A percentile compares a stretch with the other conserved stretches of the same genome.
These are phyloP conservation scores for Firmiana major DNA, from an alignment of 345 rosid species.

Conservation along the genomic window DNA sequence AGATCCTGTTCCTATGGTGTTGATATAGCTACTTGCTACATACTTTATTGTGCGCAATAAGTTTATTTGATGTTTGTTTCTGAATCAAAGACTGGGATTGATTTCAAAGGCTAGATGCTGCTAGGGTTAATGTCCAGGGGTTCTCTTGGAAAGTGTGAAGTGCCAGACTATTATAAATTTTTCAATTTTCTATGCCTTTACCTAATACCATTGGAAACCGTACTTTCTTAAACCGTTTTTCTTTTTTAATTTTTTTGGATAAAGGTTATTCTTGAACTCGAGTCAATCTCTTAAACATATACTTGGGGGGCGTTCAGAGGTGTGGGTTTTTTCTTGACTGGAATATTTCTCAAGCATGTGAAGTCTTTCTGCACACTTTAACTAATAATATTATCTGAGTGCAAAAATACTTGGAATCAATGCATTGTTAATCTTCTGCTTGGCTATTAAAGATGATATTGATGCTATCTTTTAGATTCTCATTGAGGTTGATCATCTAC, in stretches of 20 bases:
- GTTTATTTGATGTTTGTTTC: background rate
- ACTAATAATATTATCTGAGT: too few species aligned
- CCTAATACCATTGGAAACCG: background rate
- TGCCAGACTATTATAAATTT: background rate
- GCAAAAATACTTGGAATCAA: background rate
- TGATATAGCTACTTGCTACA: background rate
- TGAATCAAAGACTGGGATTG: background rate
- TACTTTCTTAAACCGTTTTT: background rate
- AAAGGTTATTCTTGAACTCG: too few species aligned
- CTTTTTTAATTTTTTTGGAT: background rate
- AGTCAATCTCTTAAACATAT: background rate
- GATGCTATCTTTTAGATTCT: slow-evolving; percentile 51
- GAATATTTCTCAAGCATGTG: too few species aligned
- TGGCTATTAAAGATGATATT: background rate
- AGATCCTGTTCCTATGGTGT: background rate
- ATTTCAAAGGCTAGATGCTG: too few species aligned
- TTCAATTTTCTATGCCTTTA: background rate
- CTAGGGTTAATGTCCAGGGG: background rate
- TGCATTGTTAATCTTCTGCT: background rate
- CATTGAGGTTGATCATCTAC: slow-evolving; percentile 90
- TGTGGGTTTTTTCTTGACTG: background rate
- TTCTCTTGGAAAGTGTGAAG: background rate
- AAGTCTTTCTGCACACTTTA: too few species aligned
- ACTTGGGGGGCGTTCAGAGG: background rate
- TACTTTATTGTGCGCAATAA: background rate